Base-by-base conservation (phyloP, 176 grass and related monocot genomes). In the Melocanna baccifera region DNA sequence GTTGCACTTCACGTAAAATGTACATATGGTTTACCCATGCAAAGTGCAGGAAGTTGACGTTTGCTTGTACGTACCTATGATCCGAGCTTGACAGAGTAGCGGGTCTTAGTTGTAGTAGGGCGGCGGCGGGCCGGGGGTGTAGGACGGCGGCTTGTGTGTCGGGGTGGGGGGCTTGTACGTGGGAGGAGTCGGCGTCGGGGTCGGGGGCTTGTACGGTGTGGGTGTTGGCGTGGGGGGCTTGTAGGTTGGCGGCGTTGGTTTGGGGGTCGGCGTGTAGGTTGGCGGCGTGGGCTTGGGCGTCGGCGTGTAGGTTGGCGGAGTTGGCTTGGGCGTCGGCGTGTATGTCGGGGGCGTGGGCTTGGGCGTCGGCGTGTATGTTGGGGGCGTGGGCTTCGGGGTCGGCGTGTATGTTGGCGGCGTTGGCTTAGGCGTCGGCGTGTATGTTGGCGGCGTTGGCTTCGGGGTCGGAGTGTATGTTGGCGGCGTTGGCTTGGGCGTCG, bases 91-190 rank as follows among this genome's bases (percentile, higher is more conserved):
- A 32, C 18, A 15, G 28, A 10, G 62, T 7, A 11, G 11, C 39
- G 9, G 53, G 14, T 34, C 30, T 79, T 26, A 84, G 51, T 82
- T 39, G 50, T 92, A 81, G 84, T 94, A 74, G 39, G 89, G 89
- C 53, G 90, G 92, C 59, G 90, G 86, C 63, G 92, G 92, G 56
- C 48, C 20, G 29, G 75, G 83, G 7, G 76, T 32, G 63, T 89
- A 52, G 4, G 77, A 71, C 62, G 87, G 76, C 13, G 89, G 83
- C 77, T 67, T 75, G 55, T 71, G 18, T 4, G 12, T 62, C 4
- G 65, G 66, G 37, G 9, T 39, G 4, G 67, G 67, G 1, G 77
- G 42, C 37, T 62, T 84, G 41, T 84, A 74, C 0, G 87, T 67
- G 0, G 81, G 81, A 0, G 87, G 87, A 1, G 61, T 28, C 6